A percentile compares a stretch with the other conserved stretches of the same genome.
Evolutionary conservation across 2,329 filamentous ascomycete species (phyloP).

Genomic region (Trichoderma sp.): DNA sequence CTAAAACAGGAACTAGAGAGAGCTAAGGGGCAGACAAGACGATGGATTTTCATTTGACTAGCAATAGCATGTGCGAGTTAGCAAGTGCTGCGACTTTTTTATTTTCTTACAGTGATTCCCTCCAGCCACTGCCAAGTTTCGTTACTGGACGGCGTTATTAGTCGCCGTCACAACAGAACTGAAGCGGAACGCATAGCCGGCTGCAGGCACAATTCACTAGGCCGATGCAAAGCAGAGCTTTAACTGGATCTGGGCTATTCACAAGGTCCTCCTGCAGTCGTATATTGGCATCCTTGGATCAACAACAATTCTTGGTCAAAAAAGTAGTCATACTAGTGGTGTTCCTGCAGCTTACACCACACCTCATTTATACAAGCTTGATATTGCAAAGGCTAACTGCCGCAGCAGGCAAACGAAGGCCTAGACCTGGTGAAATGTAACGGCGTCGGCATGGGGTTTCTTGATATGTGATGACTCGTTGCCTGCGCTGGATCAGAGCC

Average conservation of each 20-base stretch:
- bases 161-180: background rate
- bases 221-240: conserved; percentile 15
- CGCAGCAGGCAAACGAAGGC: background rate
- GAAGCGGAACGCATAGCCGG: background rate
- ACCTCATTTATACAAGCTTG: background rate
- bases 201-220: background rate
- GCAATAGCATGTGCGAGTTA: background rate
- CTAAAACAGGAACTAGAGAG: background rate
- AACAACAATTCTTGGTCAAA: background rate
- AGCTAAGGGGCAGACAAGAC: background rate
- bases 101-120: background rate
- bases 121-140: no score
- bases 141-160: background rate
- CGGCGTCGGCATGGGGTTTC: background rate
- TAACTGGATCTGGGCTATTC: background rate
- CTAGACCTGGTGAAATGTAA: background rate
- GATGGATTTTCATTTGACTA: background rate
- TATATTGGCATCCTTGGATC: background rate
- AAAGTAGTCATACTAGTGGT: background rate
- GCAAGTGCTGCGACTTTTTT: background rate
- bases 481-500: background rate
- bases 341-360: background rate
- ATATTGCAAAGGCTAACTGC: background rate
- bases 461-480: background rate
- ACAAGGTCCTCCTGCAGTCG: background rate